Conservation (phyloP, 1,284 basidiomycete species). For the Cryptococcus hybrid region DNA sequence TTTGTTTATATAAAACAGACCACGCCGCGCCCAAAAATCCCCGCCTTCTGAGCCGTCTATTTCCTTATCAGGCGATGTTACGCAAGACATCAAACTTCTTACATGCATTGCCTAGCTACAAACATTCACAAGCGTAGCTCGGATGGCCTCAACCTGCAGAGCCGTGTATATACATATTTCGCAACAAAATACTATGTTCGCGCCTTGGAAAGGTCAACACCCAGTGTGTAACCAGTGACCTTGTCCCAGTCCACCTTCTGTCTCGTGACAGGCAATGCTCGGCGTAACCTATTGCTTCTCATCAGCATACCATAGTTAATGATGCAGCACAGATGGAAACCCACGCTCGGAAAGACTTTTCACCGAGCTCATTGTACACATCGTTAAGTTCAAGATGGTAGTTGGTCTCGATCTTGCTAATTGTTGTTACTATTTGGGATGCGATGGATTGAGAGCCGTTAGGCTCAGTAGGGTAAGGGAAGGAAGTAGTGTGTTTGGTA, state of each 20-base stretch:
- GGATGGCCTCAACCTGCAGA: too few species aligned
- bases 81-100: too few species aligned
- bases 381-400: conserved; percentile 78
- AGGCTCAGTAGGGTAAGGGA: conserved; percentile 62
- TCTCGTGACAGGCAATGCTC: conserved; percentile 85
- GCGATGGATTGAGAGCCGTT: conserved; percentile 55
- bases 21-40: too few species aligned
- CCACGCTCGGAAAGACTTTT: conserved; percentile 77
- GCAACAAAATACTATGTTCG: conserved; percentile 11
- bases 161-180: too few species aligned
- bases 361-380: conserved; percentile 78
- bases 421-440: conserved; percentile 63
- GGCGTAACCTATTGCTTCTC: conserved; percentile 59
- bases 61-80: too few species aligned
- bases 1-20: not conserved
- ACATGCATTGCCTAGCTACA: too few species aligned
- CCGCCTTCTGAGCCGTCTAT: too few species aligned
- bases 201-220: conserved; percentile 66
- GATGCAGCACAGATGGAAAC: conserved; percentile 9
- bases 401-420: conserved; percentile 74
- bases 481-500: conserved; percentile 65
- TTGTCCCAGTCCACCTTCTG: conserved; percentile 94
- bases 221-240: conserved; percentile 79
- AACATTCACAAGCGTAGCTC: too few species aligned
- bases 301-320: not conserved